Base-by-base conservation (phyloP, 2,329 filamentous ascomycete species). In the Verticillium alfalfae region DNA sequence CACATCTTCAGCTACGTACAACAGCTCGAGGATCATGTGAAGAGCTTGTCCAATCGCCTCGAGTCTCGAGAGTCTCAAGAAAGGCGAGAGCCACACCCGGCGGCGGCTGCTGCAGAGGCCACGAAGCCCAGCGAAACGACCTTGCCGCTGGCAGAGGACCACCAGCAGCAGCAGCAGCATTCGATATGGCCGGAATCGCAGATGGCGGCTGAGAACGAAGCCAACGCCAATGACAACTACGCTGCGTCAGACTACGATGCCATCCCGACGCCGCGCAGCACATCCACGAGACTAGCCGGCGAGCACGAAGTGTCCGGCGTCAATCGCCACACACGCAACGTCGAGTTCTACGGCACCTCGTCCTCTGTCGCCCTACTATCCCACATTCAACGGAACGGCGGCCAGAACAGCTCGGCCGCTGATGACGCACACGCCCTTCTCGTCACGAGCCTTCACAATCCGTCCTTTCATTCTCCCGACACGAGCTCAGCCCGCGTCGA, bases 321-420 rank as follows among this genome's bases (percentile, higher is more conserved):
- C 41, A 81, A 80, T 61, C 71, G 71, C 12, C 77, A 80, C 55
- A 82, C 78, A 0, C 75, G 74, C 34, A 76, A 74, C 60, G 74
- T 79, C 37, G 79, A 81, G 63, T 81, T 79, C 41, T 79, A 81
- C 62, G 79, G 79, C 4, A 79, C 75, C 62, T 78, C 78, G 1
- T 81, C 79, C 0, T 81, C 79, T 0, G 75, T 79, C 1, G 77
- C 79, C 4, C 72, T 79, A 2, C 70, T 81, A 10, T 78, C 75
- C 2, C 75, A 77, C 59, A 67, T 81, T 4, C 71, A 78, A 61
- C 67, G 69, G 3, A 71, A 70, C 2, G 68, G 68, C 31, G 62
- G 64, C 15, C 61, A 64, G 9, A 56, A 59, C 4, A 67, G 66
- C 12, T 64, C 66, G 1, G 67, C 71, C 10, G 69, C 69, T n/a